Evolutionary conservation across 2,329 filamentous ascomycete genomes (phyloP), one percentile per base, ranked within the genome.

Genomic region (Penicillium decumbens): DNA sequence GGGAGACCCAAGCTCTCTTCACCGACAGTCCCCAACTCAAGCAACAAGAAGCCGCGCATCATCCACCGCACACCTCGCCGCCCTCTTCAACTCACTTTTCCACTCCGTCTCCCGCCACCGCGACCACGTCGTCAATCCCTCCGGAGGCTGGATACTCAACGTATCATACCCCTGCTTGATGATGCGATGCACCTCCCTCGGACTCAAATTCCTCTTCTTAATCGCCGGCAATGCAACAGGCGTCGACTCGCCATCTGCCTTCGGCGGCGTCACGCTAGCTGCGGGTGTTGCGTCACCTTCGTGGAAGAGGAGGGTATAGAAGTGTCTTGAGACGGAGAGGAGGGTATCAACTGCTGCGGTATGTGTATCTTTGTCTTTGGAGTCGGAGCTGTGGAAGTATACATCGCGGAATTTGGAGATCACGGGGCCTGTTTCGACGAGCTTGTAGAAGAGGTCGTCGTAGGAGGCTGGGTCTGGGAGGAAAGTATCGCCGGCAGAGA

Each of bases 91-190:
- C 60, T 93, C 75, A 5, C 79, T 80, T 72, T 89, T 87, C 75
- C 90, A 85, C 57, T 95, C 89, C 2, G 87, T 87, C 74, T 97
- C 93, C 12, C 92, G 78, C 68, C 88, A 97, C 65, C 79, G 82
- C 57, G 89, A 88, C 88, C 89, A 95, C 32, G 84, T 82, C 67
- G 92, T 91, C 58, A 95, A 69, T 0, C 88, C 91, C 65, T 95
- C 91, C 62, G 85, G 89, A 0, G 89, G 84, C 70, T 95, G 88
- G 47, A 98, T 95, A 55, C 87, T 92, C 62, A 98, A 72, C 30
- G 91, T 95, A 70, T 97, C 92, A 65, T 97, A 97, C 0, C 93
- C 93, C 68, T 95, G 87, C 73, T 95, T 95, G 70, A 98, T 97
- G 25, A 96, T 88, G 57, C 88, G 86, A 37, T 86, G 85, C 33